Evolutionary conservation across 192 early-diverging fungal genomes (phyloP).

Genomic region (Lunasporangiospora selenospora): DNA sequence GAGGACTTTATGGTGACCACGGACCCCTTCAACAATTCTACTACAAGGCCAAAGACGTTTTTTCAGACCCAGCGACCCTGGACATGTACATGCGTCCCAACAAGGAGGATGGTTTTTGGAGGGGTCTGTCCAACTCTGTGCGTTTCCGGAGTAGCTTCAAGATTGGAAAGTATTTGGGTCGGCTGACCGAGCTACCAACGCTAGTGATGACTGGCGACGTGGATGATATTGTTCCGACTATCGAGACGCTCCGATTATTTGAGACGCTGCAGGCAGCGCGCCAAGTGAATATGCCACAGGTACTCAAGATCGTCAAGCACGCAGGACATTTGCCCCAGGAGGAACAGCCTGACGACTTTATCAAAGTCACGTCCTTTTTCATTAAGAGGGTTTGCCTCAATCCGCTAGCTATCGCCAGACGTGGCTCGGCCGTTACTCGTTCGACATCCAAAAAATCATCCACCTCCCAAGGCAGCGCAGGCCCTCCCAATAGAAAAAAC

Average conservation of each 20-base stretch:
- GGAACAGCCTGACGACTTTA: slow-evolving; percentile 20
- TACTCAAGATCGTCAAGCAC: slow-evolving; percentile 38
- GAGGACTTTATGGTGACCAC: slow-evolving; percentile 26
- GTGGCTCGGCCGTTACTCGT: not conserved
- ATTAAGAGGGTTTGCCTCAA: slow-evolving; percentile 32
- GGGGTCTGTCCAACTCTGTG: slow-evolving; percentile 21
- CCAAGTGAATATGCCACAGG: slow-evolving; percentile 20
- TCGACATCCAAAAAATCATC: slow-evolving; percentile 8
- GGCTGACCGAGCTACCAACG: slow-evolving; percentile 24
- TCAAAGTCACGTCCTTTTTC: slow-evolving; percentile 34
- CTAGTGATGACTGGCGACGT: slow-evolving; percentile 40
- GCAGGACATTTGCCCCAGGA: slow-evolving; percentile 34
- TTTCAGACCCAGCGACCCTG: slow-evolving; percentile 11
- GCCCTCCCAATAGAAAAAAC: too few relatives aligned
- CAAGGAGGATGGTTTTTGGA: slow-evolving; percentile 33
- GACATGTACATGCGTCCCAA: slow-evolving; percentile 26
- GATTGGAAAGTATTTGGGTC: slow-evolving; percentile 10
- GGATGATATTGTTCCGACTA: slow-evolving; percentile 32
- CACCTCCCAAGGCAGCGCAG: too few relatives aligned
- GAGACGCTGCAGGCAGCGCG: slow-evolving; percentile 18
- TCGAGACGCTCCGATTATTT: slow-evolving; percentile 29
- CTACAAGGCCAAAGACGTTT: slow-evolving; percentile 23
- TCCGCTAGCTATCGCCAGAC: slow-evolving; percentile 7
- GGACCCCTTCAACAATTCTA: slow-evolving; percentile 29
- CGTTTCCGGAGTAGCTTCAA: slow-evolving; percentile 17